Evolutionary conservation across 352 stramenopile species (phyloP).

Genomic region (Phytopythium boreale): DNA sequence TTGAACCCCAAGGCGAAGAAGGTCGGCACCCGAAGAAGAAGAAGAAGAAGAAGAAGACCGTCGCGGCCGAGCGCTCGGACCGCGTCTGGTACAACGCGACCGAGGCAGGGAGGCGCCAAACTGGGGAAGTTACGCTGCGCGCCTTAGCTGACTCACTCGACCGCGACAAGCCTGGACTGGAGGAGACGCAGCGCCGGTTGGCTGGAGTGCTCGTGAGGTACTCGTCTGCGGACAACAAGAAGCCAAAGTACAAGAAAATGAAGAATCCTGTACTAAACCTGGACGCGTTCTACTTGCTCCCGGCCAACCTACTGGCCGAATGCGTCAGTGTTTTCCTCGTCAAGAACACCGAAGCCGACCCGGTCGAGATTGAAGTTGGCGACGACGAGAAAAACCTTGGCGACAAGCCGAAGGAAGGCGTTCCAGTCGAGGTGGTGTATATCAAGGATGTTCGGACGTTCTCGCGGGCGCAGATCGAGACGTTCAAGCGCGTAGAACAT

Average conservation of each 20-base stretch:
- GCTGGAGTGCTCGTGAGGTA: constrained; percentile 7
- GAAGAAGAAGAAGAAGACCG: neutral
- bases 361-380: neutral
- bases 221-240: neutral
- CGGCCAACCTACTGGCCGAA: constrained; percentile 7
- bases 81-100: constrained; percentile 9
- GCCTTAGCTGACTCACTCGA: constrained; percentile 7
- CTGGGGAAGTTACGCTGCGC: constrained; percentile 11
- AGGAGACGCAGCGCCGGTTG: neutral
- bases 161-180: constrained; percentile 1
- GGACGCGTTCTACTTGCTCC: constrained; percentile 18
- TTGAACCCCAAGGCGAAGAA: neutral
- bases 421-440: neutral
- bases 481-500: constrained; percentile 1
- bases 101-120: neutral
- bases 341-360: neutral
- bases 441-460: constrained; percentile 10
- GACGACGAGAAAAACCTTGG: too few species aligned
- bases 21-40: neutral
- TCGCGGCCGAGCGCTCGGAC: neutral
- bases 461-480: constrained; percentile 10
- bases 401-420: too few species aligned
- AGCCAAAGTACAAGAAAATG: constrained; percentile 6
- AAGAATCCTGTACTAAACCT: constrained; percentile 18
- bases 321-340: constrained; percentile 6